Conservation (phyloP, 2,329 filamentous ascomycete genomes). For the Paracamarosporium sp. region DNA sequence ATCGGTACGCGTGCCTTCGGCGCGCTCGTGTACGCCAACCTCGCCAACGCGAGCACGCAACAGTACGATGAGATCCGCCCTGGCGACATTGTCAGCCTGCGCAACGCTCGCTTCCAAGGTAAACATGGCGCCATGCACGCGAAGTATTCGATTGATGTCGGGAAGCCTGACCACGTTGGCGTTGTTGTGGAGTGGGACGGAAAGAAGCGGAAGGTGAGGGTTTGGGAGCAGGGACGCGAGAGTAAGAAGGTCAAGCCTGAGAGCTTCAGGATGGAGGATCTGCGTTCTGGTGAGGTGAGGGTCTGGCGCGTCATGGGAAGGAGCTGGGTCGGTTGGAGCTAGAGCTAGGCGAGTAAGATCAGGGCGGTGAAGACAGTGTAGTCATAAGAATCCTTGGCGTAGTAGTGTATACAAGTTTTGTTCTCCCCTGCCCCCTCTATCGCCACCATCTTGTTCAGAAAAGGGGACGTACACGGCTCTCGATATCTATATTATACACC, state of each 20-base stretch:
- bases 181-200: slow-evolving; percentile 97
- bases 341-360: not conserved
- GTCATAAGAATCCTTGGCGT: not conserved
- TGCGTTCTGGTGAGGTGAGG: slow-evolving; percentile 92
- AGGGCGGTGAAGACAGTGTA: not conserved
- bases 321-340: slow-evolving; percentile 85
- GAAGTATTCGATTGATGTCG: slow-evolving; percentile 89
- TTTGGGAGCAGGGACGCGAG: slow-evolving; percentile 94
- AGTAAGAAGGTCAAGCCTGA: slow-evolving; percentile 92
- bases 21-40: slow-evolving; percentile 90
- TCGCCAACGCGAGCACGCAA: slow-evolving; percentile 90
- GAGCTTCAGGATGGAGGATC: slow-evolving; percentile 90
- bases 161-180: slow-evolving; percentile 86
- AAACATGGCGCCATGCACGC: slow-evolving; percentile 95
- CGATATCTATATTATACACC: too few relatives aligned
- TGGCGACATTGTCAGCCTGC: slow-evolving; percentile 90
- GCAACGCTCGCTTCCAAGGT: slow-evolving; percentile 93
- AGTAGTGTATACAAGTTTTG: not conserved
- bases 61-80: slow-evolving; percentile 92
- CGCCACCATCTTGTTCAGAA: too few relatives aligned
- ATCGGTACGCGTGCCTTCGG: slow-evolving; percentile 91
- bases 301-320: slow-evolving; percentile 96
- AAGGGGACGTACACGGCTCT: too few relatives aligned
- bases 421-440: too few relatives aligned
- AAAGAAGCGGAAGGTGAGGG: slow-evolving; percentile 95